Evolutionary conservation across 768 basidiomycete species (phyloP).

Genomic region (Mycena kentingensis): DNA sequence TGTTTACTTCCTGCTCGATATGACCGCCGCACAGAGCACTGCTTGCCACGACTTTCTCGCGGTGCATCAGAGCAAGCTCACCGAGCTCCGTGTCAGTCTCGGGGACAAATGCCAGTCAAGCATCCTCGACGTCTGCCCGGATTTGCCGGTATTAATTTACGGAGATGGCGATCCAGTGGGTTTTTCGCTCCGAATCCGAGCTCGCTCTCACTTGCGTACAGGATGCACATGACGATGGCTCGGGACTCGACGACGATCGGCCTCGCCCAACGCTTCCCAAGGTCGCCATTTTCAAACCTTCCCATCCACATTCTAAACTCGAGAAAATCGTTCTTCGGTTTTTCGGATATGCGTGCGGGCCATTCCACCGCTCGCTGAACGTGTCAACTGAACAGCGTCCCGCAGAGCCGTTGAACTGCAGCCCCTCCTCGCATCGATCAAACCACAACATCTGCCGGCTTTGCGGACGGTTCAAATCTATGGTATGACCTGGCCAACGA

Average conservation of each 20-base stretch:
- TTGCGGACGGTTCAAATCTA: not conserved
- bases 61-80: not conserved
- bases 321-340: not conserved
- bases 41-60: not conserved
- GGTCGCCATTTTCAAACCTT: not conserved
- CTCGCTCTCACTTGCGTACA: not conserved
- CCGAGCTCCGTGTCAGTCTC: not conserved
- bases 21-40: not conserved
- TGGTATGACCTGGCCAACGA: not conserved
- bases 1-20: constrained; percentile 4
- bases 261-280: not conserved
- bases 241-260: not conserved
- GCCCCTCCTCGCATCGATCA: not conserved
- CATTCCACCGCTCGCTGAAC: not conserved
- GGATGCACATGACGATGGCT: not conserved
- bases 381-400: not conserved
- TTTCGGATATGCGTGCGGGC: not conserved
- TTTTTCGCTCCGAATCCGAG: not conserved
- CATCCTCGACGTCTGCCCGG: not conserved
- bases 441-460: not conserved
- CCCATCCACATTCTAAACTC: not conserved
- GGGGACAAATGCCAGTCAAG: not conserved
- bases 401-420: no score
- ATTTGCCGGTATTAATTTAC: not conserved
- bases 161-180: not conserved